Percentiles rank a stretch among this genome's conserved stretches.
These are phyloP conservation scores for Neoarthrinium moseri DNA, from an alignment of 2,329 filamentous ascomycete genomes.

Conservation along the genomic window DNA sequence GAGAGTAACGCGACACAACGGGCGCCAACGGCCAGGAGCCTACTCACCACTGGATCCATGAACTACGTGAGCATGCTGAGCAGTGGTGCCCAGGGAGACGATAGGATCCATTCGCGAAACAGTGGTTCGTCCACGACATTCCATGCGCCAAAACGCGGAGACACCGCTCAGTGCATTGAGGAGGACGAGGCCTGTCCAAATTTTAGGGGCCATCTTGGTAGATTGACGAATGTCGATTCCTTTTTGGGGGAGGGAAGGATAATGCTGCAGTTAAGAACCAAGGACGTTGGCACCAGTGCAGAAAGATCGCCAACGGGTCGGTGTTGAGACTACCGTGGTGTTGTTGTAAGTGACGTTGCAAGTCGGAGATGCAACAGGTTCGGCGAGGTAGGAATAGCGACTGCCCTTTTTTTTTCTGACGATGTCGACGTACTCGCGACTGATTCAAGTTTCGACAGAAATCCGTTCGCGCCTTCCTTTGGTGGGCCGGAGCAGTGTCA, in stretches of 20 bases:
- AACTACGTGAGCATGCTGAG: constrained; percentile 71
- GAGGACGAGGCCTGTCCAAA: not conserved
- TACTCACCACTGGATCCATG: constrained; percentile 74
- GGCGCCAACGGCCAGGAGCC: constrained; percentile 9
- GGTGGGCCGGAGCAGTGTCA: not conserved
- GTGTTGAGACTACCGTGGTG: not conserved
- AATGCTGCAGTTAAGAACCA: not conserved
- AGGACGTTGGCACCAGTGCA: not conserved
- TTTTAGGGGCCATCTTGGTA: constrained; percentile 2
- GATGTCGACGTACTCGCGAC: not conserved
- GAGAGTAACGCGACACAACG: constrained; percentile 5
- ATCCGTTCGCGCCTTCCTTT: not conserved
- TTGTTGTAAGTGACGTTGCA: not conserved
- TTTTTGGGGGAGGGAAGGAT: not conserved
- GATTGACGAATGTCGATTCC: not conserved
- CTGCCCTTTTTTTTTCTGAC: not conserved
- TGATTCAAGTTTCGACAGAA: not conserved
- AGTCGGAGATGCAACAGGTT: not conserved
- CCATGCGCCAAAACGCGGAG: constrained; percentile 85
- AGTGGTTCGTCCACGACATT: constrained; percentile 70
- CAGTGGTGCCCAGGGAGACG: constrained; percentile 57
- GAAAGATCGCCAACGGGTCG: not conserved
- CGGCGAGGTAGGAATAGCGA: not conserved
- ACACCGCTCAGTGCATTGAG: constrained; percentile 22
- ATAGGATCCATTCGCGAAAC: constrained; percentile 77